Percentiles rank a stretch among this genome's conserved stretches.
Conservation (phyloP, 768 basidiomycete genomes). For the Mycena galopus region DNA sequence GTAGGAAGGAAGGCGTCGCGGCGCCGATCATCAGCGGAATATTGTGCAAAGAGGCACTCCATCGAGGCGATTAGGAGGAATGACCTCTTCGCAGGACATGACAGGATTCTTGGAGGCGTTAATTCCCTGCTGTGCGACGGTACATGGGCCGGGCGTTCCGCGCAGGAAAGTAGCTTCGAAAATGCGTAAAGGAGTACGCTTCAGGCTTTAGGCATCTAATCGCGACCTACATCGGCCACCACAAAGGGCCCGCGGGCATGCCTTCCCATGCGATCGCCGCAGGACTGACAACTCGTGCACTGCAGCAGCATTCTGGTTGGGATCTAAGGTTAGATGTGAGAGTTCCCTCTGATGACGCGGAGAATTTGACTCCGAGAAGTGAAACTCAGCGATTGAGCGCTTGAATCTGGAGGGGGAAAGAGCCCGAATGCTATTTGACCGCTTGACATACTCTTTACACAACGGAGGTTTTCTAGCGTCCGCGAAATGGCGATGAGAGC, state of each 20-base stretch:
- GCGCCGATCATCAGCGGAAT: conserved; percentile 34
- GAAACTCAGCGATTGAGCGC: not conserved
- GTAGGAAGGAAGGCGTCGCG: not conserved
- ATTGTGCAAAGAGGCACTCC: not conserved
- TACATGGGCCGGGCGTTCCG: conserved; percentile 13
- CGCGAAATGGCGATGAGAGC: not conserved
- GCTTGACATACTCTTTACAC: not conserved
- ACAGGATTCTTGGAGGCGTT: conserved; percentile 11
- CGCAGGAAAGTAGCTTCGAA: conserved; percentile 10
- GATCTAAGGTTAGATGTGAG: conserved; percentile 15
- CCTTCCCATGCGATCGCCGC: not conserved
- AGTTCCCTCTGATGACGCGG: not conserved
- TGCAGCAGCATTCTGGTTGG: not conserved
- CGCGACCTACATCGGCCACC: conserved; percentile 4
- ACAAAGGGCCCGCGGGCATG: conserved; percentile 5
- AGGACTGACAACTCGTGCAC: not conserved
- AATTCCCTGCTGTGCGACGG: conserved; percentile 15
- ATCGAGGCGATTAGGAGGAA: conserved; percentile 20
- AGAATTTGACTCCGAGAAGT: conserved; percentile 8
- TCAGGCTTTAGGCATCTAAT: conserved; percentile 26
- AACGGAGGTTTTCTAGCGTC: conserved; percentile 1
- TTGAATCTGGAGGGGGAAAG: conserved; percentile 18
- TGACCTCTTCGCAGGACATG: conserved; percentile 11
- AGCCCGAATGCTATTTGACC: not conserved
- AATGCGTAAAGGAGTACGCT: conserved; percentile 14